Evolutionary conservation across 129 eudicot species (phyloP), one percentile per base, ranked within the genome.

Genomic region (Centella asiatica): DNA sequence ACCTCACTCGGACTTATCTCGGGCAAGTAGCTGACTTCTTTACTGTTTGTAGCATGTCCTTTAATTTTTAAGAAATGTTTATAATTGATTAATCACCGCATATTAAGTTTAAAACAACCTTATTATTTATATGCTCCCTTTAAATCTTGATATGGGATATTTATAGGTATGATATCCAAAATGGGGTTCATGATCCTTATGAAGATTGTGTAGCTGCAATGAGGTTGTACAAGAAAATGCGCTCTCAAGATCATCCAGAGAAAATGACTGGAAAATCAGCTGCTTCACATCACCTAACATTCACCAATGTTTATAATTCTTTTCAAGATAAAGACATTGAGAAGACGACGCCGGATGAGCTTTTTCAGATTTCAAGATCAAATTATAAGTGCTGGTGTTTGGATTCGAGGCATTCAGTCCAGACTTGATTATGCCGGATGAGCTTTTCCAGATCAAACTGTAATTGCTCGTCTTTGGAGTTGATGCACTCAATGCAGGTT

Each of bases 161-260:
- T 58, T 49, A 44, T 73, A 92, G 99, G 11, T 87, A 92, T 56
- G 99, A 87, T 57, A 93, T 93, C 65, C 99, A 93, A 59, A 83
- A 53, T 20, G 89, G 96, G 0, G 63, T 93, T 34, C 96, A 88
- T 78, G 96, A 93, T 54, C 95, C 96, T 34, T 93, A 85, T 46
- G 99, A 93, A 13, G 99, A 93, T 52, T 80, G 89, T 55, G 93
- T 85, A 47, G 88, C 99, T 44, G 68, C 93, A 32, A 87, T 93
- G 95, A 83, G 92, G 89, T 83, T 93, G 32, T 93, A 88, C 77
- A 82, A 57, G 79, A 85, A 87, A 76, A 88, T 93, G 99, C 78
- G 74, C n/a, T 52, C 80, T 39, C 90, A 83, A 56, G 69, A 71
- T 66, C 95, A 87, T 69, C 78, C 55, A 50, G 71, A 33, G 18